phyloP scores from a whole-genome alignment of 768 basidiomycete species.

The Trametes elegans region DNA sequence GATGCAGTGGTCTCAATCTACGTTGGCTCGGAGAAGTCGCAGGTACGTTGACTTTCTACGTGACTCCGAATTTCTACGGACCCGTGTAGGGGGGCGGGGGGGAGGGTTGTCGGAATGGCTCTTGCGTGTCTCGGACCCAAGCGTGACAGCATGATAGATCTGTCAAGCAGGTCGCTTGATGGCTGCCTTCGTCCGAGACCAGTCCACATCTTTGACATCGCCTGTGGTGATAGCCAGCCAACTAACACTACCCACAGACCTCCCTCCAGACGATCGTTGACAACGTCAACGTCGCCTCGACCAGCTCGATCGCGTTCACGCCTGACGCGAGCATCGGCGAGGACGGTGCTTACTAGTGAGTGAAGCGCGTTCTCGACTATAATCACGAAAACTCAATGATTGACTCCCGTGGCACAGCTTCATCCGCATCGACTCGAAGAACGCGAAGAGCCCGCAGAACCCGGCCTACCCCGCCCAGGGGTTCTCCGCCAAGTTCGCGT shows the following conservation, averaged over 20 bases:
- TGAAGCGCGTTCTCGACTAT: no score
- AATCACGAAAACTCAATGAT: no score
- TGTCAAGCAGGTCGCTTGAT: constrained; percentile 1
- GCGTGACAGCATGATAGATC: no score
- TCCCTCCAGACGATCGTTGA: constrained; percentile 49
- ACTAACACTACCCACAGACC: constrained; percentile 38
- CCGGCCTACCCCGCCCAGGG: constrained; percentile 60
- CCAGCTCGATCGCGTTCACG: constrained; percentile 47
- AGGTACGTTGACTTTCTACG: constrained; percentile 42
- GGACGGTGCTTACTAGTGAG: constrained; percentile 54
- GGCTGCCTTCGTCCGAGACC: neutral
- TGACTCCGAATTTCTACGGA: no score
- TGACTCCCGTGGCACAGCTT: constrained; percentile 46
- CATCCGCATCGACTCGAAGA: constrained; percentile 68
- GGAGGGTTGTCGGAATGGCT: no score
- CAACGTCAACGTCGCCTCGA: constrained; percentile 51
- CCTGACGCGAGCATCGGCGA: constrained; percentile 54
- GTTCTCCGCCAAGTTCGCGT: constrained; percentile 82
- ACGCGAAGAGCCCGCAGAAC: constrained; percentile 47
- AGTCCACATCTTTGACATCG: neutral
- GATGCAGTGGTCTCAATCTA: constrained; percentile 54
- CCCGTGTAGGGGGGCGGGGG: no score
- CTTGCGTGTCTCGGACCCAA: no score
- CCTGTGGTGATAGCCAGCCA: neutral
- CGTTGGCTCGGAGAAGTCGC: constrained; percentile 56